Base-by-base conservation (phyloP, 306 rosid species). In the Vigna trinervia region DNA sequence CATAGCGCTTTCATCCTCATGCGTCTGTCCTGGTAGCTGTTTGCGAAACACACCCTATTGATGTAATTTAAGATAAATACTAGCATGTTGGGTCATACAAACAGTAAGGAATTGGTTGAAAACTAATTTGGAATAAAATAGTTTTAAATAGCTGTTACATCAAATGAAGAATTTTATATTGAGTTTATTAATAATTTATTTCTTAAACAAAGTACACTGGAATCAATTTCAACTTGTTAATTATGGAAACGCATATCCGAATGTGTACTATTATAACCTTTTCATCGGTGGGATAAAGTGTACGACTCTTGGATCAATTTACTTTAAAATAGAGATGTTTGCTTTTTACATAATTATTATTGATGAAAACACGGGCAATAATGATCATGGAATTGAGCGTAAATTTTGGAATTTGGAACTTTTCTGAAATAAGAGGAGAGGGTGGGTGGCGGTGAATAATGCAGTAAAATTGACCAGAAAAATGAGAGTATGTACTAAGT, bases 321-420 rank as follows among this genome's bases (percentile, higher is more conserved):
- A 57, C 84, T 74, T 46, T 47, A 5, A 48, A 48, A 6, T 10
- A 12, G 51, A 75, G 73, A 50, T 48, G 7, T 71, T 9, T 63
- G 62, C 64, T 14, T 60, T 76, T 62, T 41, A 1, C 39, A 52
- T 50, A 17, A 71, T 79, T 62, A 63, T 65, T 71, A 52, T 43
- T 71, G 15, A 46, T 76, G 82, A 34, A 71, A 63, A 32, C 83
- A 60, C 12, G 67, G 78, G 58, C 10, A 47, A 19, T 58, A 34
- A 81, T 81, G 64, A 58, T 74, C 9, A 57, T 19, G 38, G 43
- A 81, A 59, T 74, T 73, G 26, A 7, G 56, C 34, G 26, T 39
- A 76, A 65, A 52, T 50, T 39, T 19, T 32, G 57, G 80, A 48
- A 63, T 38, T 22, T 4, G 43, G 43, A 41, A 39, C 22, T 56